These are phyloP conservation scores for Suillus fuscotomentosus DNA, from an alignment of 768 basidiomycete genomes.

Conservation along the genomic window DNA sequence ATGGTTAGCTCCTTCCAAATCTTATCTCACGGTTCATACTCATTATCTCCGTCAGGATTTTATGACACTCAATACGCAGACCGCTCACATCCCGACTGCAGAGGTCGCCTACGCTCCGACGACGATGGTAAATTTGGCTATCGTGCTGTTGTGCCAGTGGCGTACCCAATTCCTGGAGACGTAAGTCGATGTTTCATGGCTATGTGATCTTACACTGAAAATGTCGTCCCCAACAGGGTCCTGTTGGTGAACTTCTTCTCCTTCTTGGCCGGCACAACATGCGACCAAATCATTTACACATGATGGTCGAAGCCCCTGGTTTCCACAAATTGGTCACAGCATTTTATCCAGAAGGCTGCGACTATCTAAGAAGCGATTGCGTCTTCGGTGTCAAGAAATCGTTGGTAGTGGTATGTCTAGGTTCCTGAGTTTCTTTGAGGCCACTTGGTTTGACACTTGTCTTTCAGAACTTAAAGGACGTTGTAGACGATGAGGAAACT, in stretches of 20 bases:
- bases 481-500: conserved; percentile 54
- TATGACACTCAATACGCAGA: conserved; percentile 54
- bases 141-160: conserved; percentile 64
- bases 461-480: conserved; percentile 47
- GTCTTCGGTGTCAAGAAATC: conserved; percentile 85
- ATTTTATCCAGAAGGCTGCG: conserved; percentile 70
- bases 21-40: conserved; percentile 28
- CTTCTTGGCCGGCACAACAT: conserved; percentile 66
- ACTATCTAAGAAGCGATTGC: conserved; percentile 64
- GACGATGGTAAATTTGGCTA: conserved; percentile 67
- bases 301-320: conserved; percentile 69
- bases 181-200: conserved; percentile 28
- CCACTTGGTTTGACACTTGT: not conserved
- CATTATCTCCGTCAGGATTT: conserved; percentile 12
- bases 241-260: conserved; percentile 63
- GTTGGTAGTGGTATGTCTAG: conserved; percentile 64
- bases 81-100: conserved; percentile 64
- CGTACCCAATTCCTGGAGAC: conserved; percentile 79
- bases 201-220: conserved; percentile 9
- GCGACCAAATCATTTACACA: conserved; percentile 80
- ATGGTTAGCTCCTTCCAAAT: conserved; percentile 39
- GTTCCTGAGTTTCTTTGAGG: not conserved
- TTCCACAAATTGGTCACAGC: conserved; percentile 73
- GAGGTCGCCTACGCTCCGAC: conserved; percentile 60
- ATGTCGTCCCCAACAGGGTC: conserved; percentile 44